phyloP scores from a whole-genome alignment of 2,329 filamentous ascomycete species.

The Cladosporium sp. region DNA sequence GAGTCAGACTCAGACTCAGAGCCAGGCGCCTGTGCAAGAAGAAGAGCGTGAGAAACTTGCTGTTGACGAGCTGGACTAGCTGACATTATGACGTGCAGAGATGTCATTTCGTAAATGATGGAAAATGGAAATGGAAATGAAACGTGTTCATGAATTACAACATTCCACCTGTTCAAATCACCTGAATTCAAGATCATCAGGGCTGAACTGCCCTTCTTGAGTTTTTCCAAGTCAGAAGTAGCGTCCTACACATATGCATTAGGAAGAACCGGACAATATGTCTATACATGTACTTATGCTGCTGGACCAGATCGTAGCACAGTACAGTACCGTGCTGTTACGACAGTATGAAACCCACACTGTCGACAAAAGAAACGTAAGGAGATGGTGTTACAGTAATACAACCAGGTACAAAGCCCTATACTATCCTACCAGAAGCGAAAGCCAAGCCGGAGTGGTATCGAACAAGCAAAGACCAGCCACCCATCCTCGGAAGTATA shows the following conservation, averaged over 20 bases:
- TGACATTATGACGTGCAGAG: not conserved
- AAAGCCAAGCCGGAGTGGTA: not conserved
- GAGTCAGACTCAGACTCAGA: not conserved
- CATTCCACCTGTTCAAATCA: not conserved
- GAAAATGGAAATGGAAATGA: not conserved
- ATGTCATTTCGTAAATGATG: not conserved
- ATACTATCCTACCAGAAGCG: not conserved
- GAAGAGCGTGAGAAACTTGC: not conserved
- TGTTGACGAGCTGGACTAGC: conserved; percentile 14
- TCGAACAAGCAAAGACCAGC: not conserved
- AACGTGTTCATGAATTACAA: not conserved
- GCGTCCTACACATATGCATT: too few species aligned
- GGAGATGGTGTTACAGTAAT: not conserved
- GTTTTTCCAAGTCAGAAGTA: too few species aligned
- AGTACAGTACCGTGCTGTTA: too few species aligned
- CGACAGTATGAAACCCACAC: too few species aligned
- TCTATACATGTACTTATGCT: too few species aligned
- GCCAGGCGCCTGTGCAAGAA: not conserved
- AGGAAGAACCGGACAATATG: too few species aligned
- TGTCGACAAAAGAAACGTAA: too few species aligned
- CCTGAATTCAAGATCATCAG: too few species aligned
- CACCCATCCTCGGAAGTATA: not conserved
- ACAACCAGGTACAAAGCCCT: not conserved
- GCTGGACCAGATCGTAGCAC: too few species aligned
- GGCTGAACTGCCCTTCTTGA: too few species aligned